Evolutionary conservation across 2,329 filamentous ascomycete species (phyloP).

Genomic region (Pseudogymnoascus sp.): DNA sequence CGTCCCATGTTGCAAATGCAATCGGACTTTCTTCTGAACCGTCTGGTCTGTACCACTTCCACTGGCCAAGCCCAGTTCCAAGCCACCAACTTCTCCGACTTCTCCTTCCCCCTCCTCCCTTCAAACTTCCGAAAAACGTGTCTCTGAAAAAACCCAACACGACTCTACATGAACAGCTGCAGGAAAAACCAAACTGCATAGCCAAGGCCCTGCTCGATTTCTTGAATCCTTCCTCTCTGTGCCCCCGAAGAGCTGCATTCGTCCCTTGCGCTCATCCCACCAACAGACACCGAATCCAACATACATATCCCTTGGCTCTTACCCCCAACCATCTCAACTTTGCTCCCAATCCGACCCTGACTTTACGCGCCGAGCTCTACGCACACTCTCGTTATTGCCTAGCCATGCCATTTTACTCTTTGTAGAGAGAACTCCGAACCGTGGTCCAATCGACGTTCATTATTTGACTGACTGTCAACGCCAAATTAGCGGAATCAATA

Average conservation of each 20-base stretch:
- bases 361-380: conserved; percentile 6
- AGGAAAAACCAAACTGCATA: not conserved
- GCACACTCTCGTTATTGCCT: not conserved
- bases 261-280: not conserved
- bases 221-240: not conserved
- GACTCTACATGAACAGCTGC: conserved; percentile 4
- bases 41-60: conserved; percentile 6
- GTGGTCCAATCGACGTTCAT: conserved; percentile 7
- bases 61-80: conserved; percentile 4
- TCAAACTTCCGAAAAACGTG: not conserved
- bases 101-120: not conserved
- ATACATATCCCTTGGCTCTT: conserved; percentile 4
- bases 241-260: conserved; percentile 2
- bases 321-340: not conserved
- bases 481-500: conserved; percentile 7
- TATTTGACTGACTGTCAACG: not conserved
- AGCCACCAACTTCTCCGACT: conserved; percentile 5
- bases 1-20: conserved; percentile 9
- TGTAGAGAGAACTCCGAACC: not conserved
- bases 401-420: conserved; percentile 5
- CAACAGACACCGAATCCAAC: conserved; percentile 5
- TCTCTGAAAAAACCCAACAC: not conserved
- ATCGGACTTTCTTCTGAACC: conserved; percentile 3
- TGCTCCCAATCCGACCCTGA: conserved; percentile 1
- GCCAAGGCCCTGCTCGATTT: not conserved